Evolutionary conservation across 2,329 filamentous ascomycete species (phyloP), one percentile per base, ranked within the genome.

Genomic region (Zymoseptoria ardabiliae): DNA sequence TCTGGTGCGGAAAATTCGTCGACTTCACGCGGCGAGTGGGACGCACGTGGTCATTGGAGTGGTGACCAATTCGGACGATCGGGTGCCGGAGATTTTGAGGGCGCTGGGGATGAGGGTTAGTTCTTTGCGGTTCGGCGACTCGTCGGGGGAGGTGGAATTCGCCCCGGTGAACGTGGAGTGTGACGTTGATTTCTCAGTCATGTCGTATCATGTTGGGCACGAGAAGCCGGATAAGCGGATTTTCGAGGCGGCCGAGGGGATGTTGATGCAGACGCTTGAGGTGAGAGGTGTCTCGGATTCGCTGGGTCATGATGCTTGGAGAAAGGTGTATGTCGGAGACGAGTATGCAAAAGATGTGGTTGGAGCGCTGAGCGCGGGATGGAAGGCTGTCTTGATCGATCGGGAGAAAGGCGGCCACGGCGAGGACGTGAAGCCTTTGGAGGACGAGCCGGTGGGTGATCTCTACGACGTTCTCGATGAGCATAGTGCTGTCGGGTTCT

Each of bases 61-160:
- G 5, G 77, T 87, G 55, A 84, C 83, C 10, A 87, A 87, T 68
- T 86, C 84, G 0, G 85, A 88, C 64, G 78, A 82, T 66, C 76
- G 84, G n/a, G 81, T 86, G 0, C 77, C 79, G 0, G 70, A 71
- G 23, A 77, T 87, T 21, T 70, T 87, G 3, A 71, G 76, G 0
- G 82, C 81, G 0, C 71, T 86, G 4, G 82, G 81, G 0, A 65
- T 87, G 25, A 70, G 68, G 2, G 74, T 85, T 2, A 76, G 75
- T 56, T 73, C 75, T 0, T 23, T 67, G 65, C 54, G 74, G 71
- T 63, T 68, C 65, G 59, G 67, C 35, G 17, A 45, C 35, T 45
- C 35, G 35, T 28, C 13, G 19, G 19, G 25, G 50, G 58, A 21
- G 57, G 7, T 48, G n/a, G n/a, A n/a, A 7, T 17, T 13, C 9